These are phyloP conservation scores for Entoloma clypeatum DNA, from an alignment of 1,284 basidiomycete genomes.

Conservation along the genomic window DNA sequence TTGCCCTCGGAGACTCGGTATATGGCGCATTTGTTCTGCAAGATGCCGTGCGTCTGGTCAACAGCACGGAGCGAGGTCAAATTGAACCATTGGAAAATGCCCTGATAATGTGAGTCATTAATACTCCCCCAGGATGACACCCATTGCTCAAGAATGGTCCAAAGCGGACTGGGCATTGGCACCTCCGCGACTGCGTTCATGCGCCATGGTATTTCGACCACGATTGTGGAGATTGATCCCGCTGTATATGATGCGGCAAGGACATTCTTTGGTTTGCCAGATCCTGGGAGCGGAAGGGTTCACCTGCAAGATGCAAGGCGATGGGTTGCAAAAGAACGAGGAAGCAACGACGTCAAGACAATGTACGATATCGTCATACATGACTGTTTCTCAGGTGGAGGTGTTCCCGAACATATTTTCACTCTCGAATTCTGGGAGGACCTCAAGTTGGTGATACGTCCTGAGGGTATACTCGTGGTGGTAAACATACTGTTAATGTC, in stretches of 20 bases:
- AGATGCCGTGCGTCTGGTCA: constrained; percentile 72
- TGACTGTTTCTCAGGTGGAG: constrained; percentile 89
- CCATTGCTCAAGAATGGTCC: background rate
- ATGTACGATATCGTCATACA: constrained; percentile 79
- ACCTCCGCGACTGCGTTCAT: constrained; percentile 73
- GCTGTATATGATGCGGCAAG: constrained; percentile 82
- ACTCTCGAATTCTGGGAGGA: constrained; percentile 79
- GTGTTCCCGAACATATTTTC: constrained; percentile 79
- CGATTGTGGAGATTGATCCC: constrained; percentile 84
- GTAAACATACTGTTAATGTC: constrained; percentile 43
- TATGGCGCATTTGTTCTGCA: constrained; percentile 84
- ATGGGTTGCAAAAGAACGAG: constrained; percentile 51
- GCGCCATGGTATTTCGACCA: constrained; percentile 62
- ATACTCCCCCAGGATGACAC: background rate
- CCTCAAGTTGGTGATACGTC: constrained; percentile 59
- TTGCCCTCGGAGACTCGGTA: constrained; percentile 68
- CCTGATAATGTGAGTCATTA: constrained; percentile 61
- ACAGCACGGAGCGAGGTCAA: constrained; percentile 39
- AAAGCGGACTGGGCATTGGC: constrained; percentile 78
- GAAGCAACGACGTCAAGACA: constrained; percentile 25
- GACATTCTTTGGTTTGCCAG: constrained; percentile 72
- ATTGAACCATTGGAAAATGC: constrained; percentile 44
- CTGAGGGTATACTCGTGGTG: constrained; percentile 75
- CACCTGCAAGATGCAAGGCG: constrained; percentile 73
- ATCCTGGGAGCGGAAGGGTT: constrained; percentile 51